These are phyloP conservation scores for Colletotrichum somersetense DNA, from an alignment of 2,329 filamentous ascomycete species.

Conservation along the genomic window DNA sequence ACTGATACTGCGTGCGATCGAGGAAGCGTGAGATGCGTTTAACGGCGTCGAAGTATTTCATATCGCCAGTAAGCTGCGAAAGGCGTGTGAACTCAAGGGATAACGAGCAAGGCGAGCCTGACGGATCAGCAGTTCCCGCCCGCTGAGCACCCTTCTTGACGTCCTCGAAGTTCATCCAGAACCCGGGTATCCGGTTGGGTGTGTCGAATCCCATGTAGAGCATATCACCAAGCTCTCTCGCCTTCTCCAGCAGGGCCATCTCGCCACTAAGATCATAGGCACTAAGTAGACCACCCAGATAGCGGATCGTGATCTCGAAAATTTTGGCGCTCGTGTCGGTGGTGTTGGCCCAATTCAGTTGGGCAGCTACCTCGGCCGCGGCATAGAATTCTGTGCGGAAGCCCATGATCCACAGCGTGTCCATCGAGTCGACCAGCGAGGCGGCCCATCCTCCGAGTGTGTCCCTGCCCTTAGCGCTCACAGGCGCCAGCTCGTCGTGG, in stretches of 20 bases:
- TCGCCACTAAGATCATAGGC: conserved; percentile 75
- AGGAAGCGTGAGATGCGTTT: conserved; percentile 76
- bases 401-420: conserved; percentile 68
- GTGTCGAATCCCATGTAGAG: conserved; percentile 77
- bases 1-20: conserved; percentile 73
- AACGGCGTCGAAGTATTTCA: conserved; percentile 81
- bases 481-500: conserved; percentile 59
- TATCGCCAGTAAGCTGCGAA: conserved; percentile 77
- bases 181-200: conserved; percentile 71
- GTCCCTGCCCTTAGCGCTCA: conserved; percentile 54
- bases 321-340: conserved; percentile 64
- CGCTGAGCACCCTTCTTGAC: conserved; percentile 24
- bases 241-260: conserved; percentile 69
- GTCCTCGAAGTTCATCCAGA: conserved; percentile 40
- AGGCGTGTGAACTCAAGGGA: conserved; percentile 80
- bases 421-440: conserved; percentile 60
- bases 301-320: conserved; percentile 79
- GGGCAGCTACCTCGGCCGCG: conserved; percentile 57
- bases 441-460: conserved; percentile 63
- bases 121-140: conserved; percentile 50
- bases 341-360: conserved; percentile 66
- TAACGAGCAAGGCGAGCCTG: conserved; percentile 70
- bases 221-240: conserved; percentile 72
- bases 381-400: conserved; percentile 63
- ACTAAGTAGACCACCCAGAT: conserved; percentile 76